These are phyloP conservation scores for Lipomyces yamadae DNA, from an alignment of 805 yeast species.

Conservation along the genomic window DNA sequence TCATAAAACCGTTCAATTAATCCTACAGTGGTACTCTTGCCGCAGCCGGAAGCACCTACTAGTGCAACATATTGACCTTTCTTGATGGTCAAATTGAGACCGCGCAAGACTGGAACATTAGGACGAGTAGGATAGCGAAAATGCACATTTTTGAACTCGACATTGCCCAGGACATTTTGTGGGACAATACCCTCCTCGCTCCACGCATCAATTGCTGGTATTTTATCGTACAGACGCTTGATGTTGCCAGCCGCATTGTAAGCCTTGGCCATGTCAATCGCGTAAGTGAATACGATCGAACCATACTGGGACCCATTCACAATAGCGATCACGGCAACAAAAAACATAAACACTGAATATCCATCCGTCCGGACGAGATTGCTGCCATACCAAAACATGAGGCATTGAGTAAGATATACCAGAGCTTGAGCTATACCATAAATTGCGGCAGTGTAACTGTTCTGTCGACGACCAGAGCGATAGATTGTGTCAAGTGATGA, in stretches of 20 bases:
- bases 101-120: constrained; percentile 41
- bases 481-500: constrained; percentile 24
- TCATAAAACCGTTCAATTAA: constrained; percentile 49
- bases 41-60: constrained; percentile 82
- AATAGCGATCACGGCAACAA: constrained; percentile 48
- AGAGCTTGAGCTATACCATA: constrained; percentile 31
- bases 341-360: constrained; percentile 46
- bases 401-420: constrained; percentile 48
- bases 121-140: constrained; percentile 45
- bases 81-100: constrained; percentile 50
- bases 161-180: constrained; percentile 51
- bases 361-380: constrained; percentile 45
- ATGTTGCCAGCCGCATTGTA: constrained; percentile 47
- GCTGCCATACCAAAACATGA: constrained; percentile 53
- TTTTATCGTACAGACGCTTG: constrained; percentile 43
- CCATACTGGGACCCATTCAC: constrained; percentile 53
- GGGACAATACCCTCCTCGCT: constrained; percentile 42
- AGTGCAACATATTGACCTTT: constrained; percentile 86
- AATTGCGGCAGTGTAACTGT: constrained; percentile 27
- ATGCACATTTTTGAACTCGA: constrained; percentile 52
- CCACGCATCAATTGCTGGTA: constrained; percentile 48
- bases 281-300: constrained; percentile 50
- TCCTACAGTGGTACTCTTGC: constrained; percentile 53
- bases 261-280: constrained; percentile 54
- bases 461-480: constrained; percentile 17